Conservation (phyloP, 768 basidiomycete genomes). For the Neoboletus magnificus region DNA sequence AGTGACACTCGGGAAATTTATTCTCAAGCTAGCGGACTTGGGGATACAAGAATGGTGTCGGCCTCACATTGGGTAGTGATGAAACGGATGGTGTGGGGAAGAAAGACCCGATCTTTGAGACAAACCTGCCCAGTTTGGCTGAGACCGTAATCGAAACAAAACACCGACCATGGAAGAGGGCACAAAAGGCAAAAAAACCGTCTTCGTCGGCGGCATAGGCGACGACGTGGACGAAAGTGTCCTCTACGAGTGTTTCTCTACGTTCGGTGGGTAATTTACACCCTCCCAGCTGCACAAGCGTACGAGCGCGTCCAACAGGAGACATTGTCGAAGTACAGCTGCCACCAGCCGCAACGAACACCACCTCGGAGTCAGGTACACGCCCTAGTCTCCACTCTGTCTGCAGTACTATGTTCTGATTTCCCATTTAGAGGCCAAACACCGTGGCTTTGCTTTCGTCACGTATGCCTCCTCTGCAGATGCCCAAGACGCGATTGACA, state of each 20-base stretch:
- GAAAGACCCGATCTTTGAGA: conserved; percentile 13
- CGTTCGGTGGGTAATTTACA: conserved; percentile 64
- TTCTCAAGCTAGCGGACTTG: conserved; percentile 1
- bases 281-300: not conserved
- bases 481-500: conserved; percentile 96
- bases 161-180: conserved; percentile 71
- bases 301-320: conserved; percentile 44
- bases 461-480: conserved; percentile 78
- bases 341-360: conserved; percentile 74
- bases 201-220: conserved; percentile 80
- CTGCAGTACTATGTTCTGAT: conserved; percentile 1
- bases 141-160: not conserved
- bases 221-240: conserved; percentile 80
- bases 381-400: not conserved
- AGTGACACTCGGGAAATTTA: not conserved
- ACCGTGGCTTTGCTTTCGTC: conserved; percentile 92
- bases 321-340: conserved; percentile 92
- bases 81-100: conserved; percentile 5
- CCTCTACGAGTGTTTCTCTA: conserved; percentile 77
- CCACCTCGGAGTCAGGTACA: conserved; percentile 56
- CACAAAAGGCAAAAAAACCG: conserved; percentile 77
- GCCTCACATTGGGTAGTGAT: not conserved
- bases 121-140: conserved; percentile 9
- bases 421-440: conserved; percentile 57
- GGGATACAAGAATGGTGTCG: not conserved